Evolutionary conservation across 768 basidiomycete genomes (phyloP), one percentile per base, ranked within the genome.

Genomic region (Boletus sp.): DNA sequence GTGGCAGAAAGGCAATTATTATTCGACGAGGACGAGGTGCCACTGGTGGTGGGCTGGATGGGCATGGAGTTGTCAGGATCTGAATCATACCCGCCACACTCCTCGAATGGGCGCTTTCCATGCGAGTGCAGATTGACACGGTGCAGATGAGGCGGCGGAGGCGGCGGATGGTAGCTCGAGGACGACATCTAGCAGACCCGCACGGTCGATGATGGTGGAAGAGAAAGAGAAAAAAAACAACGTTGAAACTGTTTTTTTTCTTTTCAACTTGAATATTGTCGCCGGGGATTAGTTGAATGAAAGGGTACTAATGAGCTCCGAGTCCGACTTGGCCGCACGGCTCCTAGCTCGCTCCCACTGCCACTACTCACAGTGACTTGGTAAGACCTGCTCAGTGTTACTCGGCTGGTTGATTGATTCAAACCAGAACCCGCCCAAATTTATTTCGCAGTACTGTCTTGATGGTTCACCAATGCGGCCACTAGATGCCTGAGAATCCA

Each of bases 21-120:
- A 44, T 37, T 53, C 9, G 59, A 55, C 15, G 70, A 58, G 23
- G 57, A 56, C n/a, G 63, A 57, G n/a, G 68, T 66, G 54, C 66
- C 68, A 56, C 64, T 70, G 9, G 64, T 46, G 27, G 60, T 47
- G 51, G 61, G 54, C 42, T 62, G 58, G 51, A 53, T 53, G 55
- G 66, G 58, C 66, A 70, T 64, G 61, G 70, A 37, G 47, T 56
- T 23, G 56, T 65, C 53, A 39, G 69, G 61, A 56, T 68, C 69
- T 40, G 70, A 70, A 55, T 65, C 70, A 42, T 72, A 70, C 53
- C 67, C 66, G 54, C 63, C 66, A 64, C 66, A 68, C 42, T 70
- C 68, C 19, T 70, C 68, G 48, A 69, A 69, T 50, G 66, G 66
- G 61, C 68, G 68, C 62, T 69, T 68, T 59, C 58, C 67, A 59